Base-by-base conservation (phyloP, 2,329 filamentous ascomycete species). In the Pyrenophora seminiperda region DNA sequence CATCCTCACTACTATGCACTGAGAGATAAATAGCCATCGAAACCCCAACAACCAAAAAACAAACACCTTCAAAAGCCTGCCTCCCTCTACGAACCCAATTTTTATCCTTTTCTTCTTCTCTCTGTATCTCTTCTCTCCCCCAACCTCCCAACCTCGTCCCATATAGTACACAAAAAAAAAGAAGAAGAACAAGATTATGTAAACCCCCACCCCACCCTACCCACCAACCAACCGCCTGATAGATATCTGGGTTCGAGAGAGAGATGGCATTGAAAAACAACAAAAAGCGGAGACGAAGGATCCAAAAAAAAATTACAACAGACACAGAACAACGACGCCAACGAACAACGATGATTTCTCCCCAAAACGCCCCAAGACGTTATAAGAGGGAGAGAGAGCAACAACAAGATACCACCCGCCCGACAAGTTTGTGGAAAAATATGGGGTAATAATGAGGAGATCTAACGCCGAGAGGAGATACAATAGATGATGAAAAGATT, bases 121-220 rank as follows among this genome's bases (percentile, higher is more conserved):
- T 19, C 32, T 24, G 32, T 19, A 19, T 19, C 24, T 44, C 41
- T 36, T 19, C 27, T 20, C 2, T 17, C 29, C 7, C 22, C 27
- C 17, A n/a, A n/a, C n/a, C n/a, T n/a, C n/a, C n/a, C n/a, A n/a
- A 29, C 31, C 3, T 31, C 37, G 19, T 48, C 38, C 56, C 45
- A 54, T 67, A 67, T 61, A 62, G 59, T 67, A 67, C 64, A 67
- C n/a, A n/a, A n/a, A n/a, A n/a, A n/a, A n/a, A n/a, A n/a, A n/a
- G n/a, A n/a, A n/a, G n/a, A n/a, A 62, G 56, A 59, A 50, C 44
- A 51, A 40, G 66, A 66, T 67, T n/a, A 67, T 61, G 53, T 63
- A 57, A 49, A n/a, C n/a, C n/a, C 40, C 32, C 39, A 38, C 14
- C 17, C 17, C 17, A 17, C n/a, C n/a, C n/a, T n/a, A n/a, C 17